These are phyloP conservation scores for Xylariaceae sp. DNA, from an alignment of 2,329 filamentous ascomycete species.

Conservation along the genomic window DNA sequence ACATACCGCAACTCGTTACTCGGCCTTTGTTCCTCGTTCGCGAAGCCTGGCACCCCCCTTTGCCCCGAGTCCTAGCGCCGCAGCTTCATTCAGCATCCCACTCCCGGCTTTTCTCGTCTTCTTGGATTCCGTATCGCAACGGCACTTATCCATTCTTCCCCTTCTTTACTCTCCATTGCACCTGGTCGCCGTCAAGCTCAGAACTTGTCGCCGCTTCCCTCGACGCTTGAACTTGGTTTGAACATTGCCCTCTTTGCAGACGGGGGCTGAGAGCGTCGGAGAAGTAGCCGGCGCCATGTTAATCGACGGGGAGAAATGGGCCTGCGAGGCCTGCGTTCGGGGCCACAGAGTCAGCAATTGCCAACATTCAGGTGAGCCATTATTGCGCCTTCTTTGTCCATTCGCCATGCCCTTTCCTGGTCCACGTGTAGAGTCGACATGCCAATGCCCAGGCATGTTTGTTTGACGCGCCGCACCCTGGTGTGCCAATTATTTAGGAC, in stretches of 20 bases:
- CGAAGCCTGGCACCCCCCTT: slow-evolving; percentile 19
- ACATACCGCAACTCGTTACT: slow-evolving; percentile 21
- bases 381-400: slow-evolving; percentile 15
- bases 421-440: slow-evolving; percentile 4
- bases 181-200: neutral
- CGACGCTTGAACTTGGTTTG: neutral
- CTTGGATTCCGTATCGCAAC: neutral
- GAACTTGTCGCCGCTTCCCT: slow-evolving; percentile 5
- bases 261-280: neutral
- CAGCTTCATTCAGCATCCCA: neutral
- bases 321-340: slow-evolving; percentile 96
- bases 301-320: slow-evolving; percentile 94
- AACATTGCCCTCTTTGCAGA: neutral
- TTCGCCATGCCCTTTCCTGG: slow-evolving; percentile 6
- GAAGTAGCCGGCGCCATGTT: slow-evolving; percentile 54
- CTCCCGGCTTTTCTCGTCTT: neutral
- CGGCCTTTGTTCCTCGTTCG: slow-evolving; percentile 29
- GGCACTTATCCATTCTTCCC: neutral
- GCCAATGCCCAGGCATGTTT: too few species aligned
- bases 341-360: slow-evolving; percentile 99
- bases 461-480: too few species aligned
- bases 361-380: slow-evolving; percentile 79
- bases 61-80: slow-evolving; percentile 14
- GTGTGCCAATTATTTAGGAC: too few species aligned
- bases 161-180: neutral